These are phyloP conservation scores for Eucalyptus polybractea DNA, from an alignment of 345 rosid species.

Conservation along the genomic window DNA sequence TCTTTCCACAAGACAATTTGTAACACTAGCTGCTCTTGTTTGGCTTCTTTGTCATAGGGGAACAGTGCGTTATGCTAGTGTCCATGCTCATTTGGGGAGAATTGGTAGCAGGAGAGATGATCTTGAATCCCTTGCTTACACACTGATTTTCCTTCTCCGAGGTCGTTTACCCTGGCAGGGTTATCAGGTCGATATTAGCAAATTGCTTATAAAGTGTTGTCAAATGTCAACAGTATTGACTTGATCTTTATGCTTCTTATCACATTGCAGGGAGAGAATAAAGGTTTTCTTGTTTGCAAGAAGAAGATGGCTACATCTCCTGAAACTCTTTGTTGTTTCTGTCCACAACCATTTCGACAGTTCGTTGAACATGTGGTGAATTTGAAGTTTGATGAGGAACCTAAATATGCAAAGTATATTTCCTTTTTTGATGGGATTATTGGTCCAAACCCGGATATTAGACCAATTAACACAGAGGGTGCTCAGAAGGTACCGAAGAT, in stretches of 20 bases:
- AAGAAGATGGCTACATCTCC: slow-evolving; percentile 71
- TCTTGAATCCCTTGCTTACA: slow-evolving; percentile 82
- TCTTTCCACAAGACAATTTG: not conserved
- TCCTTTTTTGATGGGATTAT: slow-evolving; percentile 52
- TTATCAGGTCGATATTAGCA: slow-evolving; percentile 31
- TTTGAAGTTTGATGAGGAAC: slow-evolving; percentile 60
- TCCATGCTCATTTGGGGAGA: slow-evolving; percentile 76
- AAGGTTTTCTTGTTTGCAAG: slow-evolving; percentile 64
- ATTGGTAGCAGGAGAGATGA: slow-evolving; percentile 71
- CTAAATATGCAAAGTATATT: slow-evolving; percentile 52
- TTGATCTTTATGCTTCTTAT: not conserved
- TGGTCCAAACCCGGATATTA: slow-evolving; percentile 34
- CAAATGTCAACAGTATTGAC: not conserved
- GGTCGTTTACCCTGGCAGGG: slow-evolving; percentile 90
- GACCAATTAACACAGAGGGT: slow-evolving; percentile 61
- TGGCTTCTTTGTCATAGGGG: slow-evolving; percentile 27
- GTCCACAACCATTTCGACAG: slow-evolving; percentile 45
- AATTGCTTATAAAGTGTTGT: not conserved
- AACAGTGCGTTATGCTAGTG: slow-evolving; percentile 75
- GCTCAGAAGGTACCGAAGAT: slow-evolving; percentile 43
- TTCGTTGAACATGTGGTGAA: slow-evolving; percentile 64
- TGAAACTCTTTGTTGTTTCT: slow-evolving; percentile 42
- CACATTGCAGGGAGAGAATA: slow-evolving; percentile 49
- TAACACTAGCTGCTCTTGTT: not conserved
- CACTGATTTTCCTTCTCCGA: slow-evolving; percentile 60